Conservation (phyloP, 106 monocot genomes). For the Triglochin maritima region DNA sequence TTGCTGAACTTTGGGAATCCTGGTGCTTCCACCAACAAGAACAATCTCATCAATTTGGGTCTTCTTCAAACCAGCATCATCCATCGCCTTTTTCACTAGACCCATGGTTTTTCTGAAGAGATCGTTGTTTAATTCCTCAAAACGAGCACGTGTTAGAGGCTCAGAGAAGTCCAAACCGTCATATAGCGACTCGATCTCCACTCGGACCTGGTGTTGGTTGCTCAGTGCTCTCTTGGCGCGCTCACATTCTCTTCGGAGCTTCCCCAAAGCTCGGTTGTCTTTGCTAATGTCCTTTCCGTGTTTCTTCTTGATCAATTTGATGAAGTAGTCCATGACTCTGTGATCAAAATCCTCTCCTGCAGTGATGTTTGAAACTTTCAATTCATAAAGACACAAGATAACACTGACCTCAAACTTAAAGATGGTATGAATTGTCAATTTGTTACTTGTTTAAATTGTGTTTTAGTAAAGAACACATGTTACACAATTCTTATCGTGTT, state of each 20-base stretch:
- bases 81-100: conserved; percentile 34
- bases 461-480: no score
- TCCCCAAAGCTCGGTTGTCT: conserved; percentile 12
- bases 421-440: not conserved
- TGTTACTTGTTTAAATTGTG: no score
- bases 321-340: conserved; percentile 14
- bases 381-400: not conserved
- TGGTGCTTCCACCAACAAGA: conserved; percentile 43
- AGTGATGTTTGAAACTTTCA: no score
- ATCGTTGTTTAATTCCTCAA: conserved; percentile 33
- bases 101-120: conserved; percentile 34
- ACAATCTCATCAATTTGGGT: conserved; percentile 40
- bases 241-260: conserved; percentile 25
- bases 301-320: conserved; percentile 19
- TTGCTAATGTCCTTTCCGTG: conserved; percentile 21
- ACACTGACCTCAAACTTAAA: not conserved
- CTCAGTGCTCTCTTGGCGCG: conserved; percentile 16
- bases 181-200: conserved; percentile 13
- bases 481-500: no score
- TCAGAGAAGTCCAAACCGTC: conserved; percentile 17
- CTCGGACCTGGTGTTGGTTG: conserved; percentile 17
- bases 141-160: conserved; percentile 13
- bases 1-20: conserved; percentile 46
- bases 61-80: conserved; percentile 34
- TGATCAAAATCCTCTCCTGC: conserved; percentile 17